Percentiles rank a stretch among this genome's conserved stretches.
phyloP scores from a whole-genome alignment of 163 green algal genomes.

The Scenedesmus sp. region DNA sequence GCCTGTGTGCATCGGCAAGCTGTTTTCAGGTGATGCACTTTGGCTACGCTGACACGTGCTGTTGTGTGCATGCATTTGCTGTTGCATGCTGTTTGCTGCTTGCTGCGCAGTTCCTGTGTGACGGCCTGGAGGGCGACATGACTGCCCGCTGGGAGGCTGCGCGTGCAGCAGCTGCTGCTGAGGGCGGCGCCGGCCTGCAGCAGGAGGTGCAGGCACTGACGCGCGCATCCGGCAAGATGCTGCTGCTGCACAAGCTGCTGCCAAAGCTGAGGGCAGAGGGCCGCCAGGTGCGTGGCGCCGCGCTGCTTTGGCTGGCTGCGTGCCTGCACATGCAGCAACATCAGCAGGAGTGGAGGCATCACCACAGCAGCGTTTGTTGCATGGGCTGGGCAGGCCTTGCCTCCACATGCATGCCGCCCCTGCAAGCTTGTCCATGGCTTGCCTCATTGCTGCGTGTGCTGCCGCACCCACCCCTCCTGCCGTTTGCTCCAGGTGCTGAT shows the following conservation, averaged over 20 bases:
- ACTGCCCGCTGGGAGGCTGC: conserved; percentile 34
- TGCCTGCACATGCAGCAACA: background rate
- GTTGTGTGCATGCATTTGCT: background rate
- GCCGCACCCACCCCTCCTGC: background rate
- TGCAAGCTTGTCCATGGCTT: background rate
- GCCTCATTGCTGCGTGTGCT: background rate
- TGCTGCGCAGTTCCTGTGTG: conserved; percentile 85
- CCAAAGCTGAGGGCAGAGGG: conserved; percentile 91
- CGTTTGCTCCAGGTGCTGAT: conserved; percentile 82
- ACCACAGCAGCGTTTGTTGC: background rate
- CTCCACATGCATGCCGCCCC: too few relatives aligned
- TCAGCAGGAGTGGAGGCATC: background rate
- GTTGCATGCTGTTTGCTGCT: background rate
- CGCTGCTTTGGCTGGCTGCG: background rate
- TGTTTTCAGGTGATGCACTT: background rate
- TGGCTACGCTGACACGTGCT: background rate
- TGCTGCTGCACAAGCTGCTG: conserved; percentile 97
- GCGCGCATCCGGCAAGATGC: conserved; percentile 92
- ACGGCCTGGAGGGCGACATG: conserved; percentile 92
- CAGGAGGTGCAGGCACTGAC: conserved; percentile 76
- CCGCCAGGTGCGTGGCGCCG: conserved; percentile 71
- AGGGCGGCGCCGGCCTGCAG: conserved; percentile 10
- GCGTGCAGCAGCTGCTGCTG: background rate
- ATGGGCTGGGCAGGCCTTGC: background rate
- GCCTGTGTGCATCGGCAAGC: background rate